phyloP scores from a whole-genome alignment of 2,329 filamentous ascomycete species.

The Pestalotiopsis sp. region DNA sequence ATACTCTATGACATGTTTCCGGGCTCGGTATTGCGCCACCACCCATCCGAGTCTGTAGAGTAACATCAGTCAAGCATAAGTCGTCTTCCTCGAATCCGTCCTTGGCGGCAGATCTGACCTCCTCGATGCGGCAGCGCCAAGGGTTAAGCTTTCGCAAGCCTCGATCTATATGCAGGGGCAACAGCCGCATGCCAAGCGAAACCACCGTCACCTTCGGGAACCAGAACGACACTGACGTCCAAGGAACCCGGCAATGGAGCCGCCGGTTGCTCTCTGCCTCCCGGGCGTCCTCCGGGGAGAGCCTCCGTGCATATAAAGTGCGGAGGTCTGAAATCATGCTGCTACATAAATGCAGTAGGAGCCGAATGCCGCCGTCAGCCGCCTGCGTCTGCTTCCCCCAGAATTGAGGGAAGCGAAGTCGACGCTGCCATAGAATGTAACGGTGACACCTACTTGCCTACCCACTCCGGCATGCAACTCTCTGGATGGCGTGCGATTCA shows the following conservation, averaged over 20 bases:
- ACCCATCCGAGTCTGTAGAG: background rate
- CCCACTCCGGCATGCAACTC: background rate
- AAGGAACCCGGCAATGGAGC: background rate
- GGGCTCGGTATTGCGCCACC: background rate
- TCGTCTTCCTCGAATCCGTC: background rate
- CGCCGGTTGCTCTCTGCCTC: background rate
- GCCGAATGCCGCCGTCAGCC: too few relatives aligned
- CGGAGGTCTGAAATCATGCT: background rate
- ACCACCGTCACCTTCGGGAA: conserved; percentile 4
- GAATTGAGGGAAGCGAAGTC: background rate
- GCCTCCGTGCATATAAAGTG: background rate
- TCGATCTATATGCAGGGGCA: conserved; percentile 1
- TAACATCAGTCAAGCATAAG: background rate
- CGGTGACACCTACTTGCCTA: background rate
- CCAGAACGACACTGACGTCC: background rate
- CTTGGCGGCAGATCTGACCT: conserved; percentile 3
- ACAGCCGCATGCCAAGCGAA: conserved; percentile 4
- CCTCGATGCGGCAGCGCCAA: conserved; percentile 6
- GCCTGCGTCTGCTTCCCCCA: background rate
- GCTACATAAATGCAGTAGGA: background rate
- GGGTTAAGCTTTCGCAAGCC: background rate
- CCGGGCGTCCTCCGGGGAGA: background rate
- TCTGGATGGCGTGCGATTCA: background rate
- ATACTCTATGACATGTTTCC: background rate
- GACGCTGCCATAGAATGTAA: background rate